phyloP scores from a whole-genome alignment of 2,329 filamentous ascomycete genomes.

The Colletotrichum sp. region DNA sequence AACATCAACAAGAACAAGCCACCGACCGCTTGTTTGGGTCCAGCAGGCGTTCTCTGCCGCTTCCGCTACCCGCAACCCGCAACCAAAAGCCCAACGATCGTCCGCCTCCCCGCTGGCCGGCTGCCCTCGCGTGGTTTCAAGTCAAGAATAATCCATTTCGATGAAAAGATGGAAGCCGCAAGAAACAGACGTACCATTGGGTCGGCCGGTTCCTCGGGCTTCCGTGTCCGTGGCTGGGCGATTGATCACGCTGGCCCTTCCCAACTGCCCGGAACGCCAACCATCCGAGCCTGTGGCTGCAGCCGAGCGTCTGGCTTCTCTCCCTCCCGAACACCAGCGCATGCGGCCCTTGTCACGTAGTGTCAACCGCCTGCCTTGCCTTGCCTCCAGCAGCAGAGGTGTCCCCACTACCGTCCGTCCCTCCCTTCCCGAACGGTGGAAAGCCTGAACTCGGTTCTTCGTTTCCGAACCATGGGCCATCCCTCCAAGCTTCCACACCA shows the following conservation, averaged over 20 bases:
- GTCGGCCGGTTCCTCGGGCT: conserved; percentile 11
- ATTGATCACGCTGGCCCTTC: conserved; percentile 11
- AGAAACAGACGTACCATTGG: not conserved
- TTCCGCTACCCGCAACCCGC: not conserved
- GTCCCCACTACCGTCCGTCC: not conserved
- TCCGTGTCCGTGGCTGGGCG: conserved; percentile 14
- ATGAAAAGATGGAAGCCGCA: not conserved
- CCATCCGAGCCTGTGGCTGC: conserved; percentile 22
- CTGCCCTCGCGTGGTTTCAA: not conserved
- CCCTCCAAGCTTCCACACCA: not conserved
- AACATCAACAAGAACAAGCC: not conserved
- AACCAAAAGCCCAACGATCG: not conserved
- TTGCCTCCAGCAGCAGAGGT: not conserved
- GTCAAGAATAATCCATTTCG: not conserved
- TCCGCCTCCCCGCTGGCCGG: not conserved
- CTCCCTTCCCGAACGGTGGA: not conserved
- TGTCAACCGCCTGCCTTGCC: not conserved
- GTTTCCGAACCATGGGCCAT: conserved; percentile 15
- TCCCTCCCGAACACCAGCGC: conserved; percentile 5
- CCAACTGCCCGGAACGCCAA: conserved; percentile 17
- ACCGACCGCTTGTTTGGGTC: not conserved
- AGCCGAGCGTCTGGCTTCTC: conserved; percentile 20
- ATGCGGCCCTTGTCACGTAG: not conserved
- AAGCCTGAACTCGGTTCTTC: not conserved
- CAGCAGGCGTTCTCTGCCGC: not conserved